Conservation (phyloP, 768 basidiomycete genomes). For the Suillus sp. region DNA sequence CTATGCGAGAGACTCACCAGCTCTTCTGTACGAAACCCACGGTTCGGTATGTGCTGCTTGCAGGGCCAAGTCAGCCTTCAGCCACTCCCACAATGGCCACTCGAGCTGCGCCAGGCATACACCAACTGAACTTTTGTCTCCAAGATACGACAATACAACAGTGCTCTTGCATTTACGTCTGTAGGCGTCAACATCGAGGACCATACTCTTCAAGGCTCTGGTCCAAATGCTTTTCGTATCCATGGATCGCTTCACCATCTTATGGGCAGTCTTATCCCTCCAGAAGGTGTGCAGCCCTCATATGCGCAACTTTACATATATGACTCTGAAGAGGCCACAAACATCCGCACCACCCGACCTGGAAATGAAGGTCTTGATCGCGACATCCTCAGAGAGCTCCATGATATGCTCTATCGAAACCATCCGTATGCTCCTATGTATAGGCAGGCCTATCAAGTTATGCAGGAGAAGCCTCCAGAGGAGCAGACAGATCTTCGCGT, state of each 20-base stretch:
- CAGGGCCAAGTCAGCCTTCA: no score
- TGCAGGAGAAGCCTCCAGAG: conserved; percentile 28
- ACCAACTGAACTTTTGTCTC: conserved; percentile 32
- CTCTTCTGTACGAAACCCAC: no score
- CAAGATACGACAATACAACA: conserved; percentile 44
- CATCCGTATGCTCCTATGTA: conserved; percentile 36
- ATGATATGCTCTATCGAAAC: no score
- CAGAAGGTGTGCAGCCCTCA: no score
- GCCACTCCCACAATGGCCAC: no score
- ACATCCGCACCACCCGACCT: conserved; percentile 17
- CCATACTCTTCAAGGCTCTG: conserved; percentile 30
- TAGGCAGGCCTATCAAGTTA: conserved; percentile 34
- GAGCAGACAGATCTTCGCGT: no score
- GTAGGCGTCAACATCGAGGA: conserved; percentile 35
- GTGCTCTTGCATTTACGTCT: conserved; percentile 43
- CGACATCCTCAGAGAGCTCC: conserved; percentile 25
- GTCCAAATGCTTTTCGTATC: conserved; percentile 38
- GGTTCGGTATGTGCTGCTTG: no score
- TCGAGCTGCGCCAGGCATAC: no score
- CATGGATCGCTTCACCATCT: conserved; percentile 40
- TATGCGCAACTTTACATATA: conserved; percentile 46
- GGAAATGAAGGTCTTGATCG: conserved; percentile 26
- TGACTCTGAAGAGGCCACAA: conserved; percentile 38
- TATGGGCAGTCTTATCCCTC: no score
- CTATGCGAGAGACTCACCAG: no score